Base-by-base conservation (phyloP, 176 grass and related monocot species). In the Raddia guianensis region DNA sequence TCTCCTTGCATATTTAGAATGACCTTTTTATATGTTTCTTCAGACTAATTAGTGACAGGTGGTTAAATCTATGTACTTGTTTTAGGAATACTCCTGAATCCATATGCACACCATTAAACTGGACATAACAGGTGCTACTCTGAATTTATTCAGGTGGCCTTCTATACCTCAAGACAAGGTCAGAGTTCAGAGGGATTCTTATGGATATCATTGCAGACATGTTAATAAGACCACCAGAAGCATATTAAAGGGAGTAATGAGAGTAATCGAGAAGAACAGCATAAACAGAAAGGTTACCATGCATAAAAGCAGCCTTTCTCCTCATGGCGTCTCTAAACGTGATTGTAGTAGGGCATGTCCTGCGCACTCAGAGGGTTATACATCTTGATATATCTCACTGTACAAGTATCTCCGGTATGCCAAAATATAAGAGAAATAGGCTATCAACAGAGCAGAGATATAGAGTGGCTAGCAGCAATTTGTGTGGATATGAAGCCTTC, bases 231-330 rank as follows among this genome's bases (percentile, higher is more conserved):
- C 35, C 15, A 82, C 16, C 12, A 59, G 11, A 35, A 85, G 59
- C 5, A 47, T 35, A 35, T 43, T 12, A 27, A 58, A 72, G 27
- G 47, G 75, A 73, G 32, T 74, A 6, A 2, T 0, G 53, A 78
- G 6, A 63, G 9, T 70, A 76, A 81, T 75, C 12, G 16, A 70
- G 55, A 66, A 76, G 35, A 66, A 57, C 1, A 85, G 50, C 18
- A 63, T 19, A 51, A n/a, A 80, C 21, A 77, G 58, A 70, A 54
- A 85, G 58, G 35, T 76, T 89, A 97, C 94, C 89, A 92, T 72
- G 91, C 91, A 82, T 97, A 97, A 82, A 97, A 42, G 82, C 89
- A 97, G 55, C 94, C 94, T 55, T 91, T 97, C 68, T 97, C 94
- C 63, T 97, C 84, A 74, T 92, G 89, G 61, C 94, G 71, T 84